Conservation (phyloP, 2,329 filamentous ascomycete genomes). For the Bipolaris gigantea region DNA sequence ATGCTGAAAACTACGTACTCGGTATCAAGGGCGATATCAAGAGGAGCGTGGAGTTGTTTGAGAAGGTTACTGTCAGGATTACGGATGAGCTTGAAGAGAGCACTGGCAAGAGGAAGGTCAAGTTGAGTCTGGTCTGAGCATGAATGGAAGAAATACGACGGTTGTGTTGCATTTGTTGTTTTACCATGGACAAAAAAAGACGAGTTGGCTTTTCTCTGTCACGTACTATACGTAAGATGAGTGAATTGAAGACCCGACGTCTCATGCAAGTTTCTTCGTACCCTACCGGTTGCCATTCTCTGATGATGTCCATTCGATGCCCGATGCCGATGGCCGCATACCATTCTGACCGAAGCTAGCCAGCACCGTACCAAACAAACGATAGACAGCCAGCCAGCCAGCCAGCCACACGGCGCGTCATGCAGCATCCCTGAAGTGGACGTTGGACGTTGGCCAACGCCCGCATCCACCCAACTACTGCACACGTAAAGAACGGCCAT, state of each 20-base stretch:
- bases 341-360: background rate
- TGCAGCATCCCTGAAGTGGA: background rate
- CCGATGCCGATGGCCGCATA: background rate
- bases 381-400: background rate
- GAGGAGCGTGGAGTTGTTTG: conserved; percentile 77
- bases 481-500: background rate
- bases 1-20: conserved; percentile 82
- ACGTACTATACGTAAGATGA: background rate
- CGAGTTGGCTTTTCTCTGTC: background rate
- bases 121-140: conserved; percentile 60
- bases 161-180: background rate
- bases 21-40: conserved; percentile 59
- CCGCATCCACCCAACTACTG: background rate
- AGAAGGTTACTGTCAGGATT: conserved; percentile 86
- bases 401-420: background rate
- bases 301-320: background rate
- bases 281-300: background rate
- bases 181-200: background rate
- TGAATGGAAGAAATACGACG: background rate
- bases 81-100: conserved; percentile 91
- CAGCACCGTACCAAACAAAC: background rate
- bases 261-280: background rate
- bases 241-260: background rate
- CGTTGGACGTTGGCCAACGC: background rate
- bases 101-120: conserved; percentile 93